Percentiles rank a stretch among this genome's conserved stretches.
These are phyloP conservation scores for Microbotryum intermedium DNA, from an alignment of 1,284 basidiomycete species.

Conservation along the genomic window DNA sequence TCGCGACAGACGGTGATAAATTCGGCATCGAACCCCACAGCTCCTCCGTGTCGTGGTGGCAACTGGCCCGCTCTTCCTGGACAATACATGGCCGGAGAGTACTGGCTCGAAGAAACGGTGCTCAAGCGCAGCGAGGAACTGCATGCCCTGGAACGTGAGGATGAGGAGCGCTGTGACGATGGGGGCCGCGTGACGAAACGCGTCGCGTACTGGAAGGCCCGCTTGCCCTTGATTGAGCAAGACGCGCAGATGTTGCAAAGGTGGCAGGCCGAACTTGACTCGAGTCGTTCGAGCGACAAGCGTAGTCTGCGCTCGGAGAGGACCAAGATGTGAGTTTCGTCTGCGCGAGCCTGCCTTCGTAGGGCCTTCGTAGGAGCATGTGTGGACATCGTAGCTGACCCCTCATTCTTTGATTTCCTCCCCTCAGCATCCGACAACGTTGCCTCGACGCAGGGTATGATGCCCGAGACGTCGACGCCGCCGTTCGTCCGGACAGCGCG, in stretches of 20 bases:
- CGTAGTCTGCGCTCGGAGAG: neutral
- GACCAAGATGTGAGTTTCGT: neutral
- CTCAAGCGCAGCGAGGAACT: neutral
- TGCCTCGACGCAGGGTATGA: neutral
- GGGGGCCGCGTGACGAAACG: neutral
- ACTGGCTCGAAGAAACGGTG: neutral
- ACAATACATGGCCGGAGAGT: neutral
- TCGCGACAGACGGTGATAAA: neutral
- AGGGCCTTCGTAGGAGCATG: neutral
- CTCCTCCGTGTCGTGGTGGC: constrained; percentile 2
- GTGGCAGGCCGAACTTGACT: neutral
- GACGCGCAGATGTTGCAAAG: constrained; percentile 4
- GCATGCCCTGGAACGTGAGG: neutral
- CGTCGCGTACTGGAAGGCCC: neutral
- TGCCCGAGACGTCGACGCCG: neutral
- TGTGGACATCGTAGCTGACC: neutral
- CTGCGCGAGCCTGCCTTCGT: neutral
- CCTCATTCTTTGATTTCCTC: neutral
- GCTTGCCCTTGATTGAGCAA: neutral
- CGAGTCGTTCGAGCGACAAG: neutral
- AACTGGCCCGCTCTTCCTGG: neutral
- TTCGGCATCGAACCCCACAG: neutral
- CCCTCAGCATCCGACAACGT: neutral
- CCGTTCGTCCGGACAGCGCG: neutral
- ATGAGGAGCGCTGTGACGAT: neutral